phyloP scores from a whole-genome alignment of 805 yeast species.

The Starmerella apicola region DNA sequence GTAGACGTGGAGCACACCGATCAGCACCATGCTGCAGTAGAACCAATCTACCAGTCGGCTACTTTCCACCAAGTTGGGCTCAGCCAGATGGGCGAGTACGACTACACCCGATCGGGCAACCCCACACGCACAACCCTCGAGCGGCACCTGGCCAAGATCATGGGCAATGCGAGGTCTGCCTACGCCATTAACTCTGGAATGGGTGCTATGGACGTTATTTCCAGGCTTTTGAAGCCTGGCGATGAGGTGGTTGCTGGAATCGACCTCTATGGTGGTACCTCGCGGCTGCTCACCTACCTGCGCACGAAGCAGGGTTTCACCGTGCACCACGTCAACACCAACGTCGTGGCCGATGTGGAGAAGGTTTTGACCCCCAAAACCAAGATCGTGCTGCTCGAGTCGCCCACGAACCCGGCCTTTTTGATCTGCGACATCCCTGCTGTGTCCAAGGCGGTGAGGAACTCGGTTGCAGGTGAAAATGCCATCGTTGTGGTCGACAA shows the following conservation, averaged over 20 bases:
- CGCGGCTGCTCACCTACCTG: slow-evolving; percentile 66
- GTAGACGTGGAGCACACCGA: slow-evolving; percentile 53
- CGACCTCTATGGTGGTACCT: slow-evolving; percentile 89
- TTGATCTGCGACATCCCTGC: slow-evolving; percentile 70
- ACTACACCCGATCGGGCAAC: slow-evolving; percentile 84
- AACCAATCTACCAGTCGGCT: slow-evolving; percentile 89
- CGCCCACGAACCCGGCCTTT: slow-evolving; percentile 89
- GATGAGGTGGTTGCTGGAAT: slow-evolving; percentile 90
- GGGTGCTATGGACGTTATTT: slow-evolving; percentile 82
- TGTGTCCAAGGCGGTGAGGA: slow-evolving; percentile 55
- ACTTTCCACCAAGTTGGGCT: slow-evolving; percentile 75
- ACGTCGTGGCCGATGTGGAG: slow-evolving; percentile 50
- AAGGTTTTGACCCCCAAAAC: slow-evolving; percentile 45
- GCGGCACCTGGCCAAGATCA: slow-evolving; percentile 60
- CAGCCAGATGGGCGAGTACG: slow-evolving; percentile 66
- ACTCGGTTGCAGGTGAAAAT: slow-evolving; percentile 45
- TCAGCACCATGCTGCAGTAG: slow-evolving; percentile 64
- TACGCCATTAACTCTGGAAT: slow-evolving; percentile 84
- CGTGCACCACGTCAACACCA: slow-evolving; percentile 71
- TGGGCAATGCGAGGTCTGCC: slow-evolving; percentile 55
- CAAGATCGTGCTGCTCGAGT: slow-evolving; percentile 72
- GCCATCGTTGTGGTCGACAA: slow-evolving; percentile 81
- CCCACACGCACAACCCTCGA: slow-evolving; percentile 81
- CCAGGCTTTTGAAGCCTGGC: slow-evolving; percentile 62
- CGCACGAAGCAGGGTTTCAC: slow-evolving; percentile 49